These are phyloP conservation scores for Claviceps sp. DNA, from an alignment of 2,329 filamentous ascomycete genomes.

Conservation along the genomic window DNA sequence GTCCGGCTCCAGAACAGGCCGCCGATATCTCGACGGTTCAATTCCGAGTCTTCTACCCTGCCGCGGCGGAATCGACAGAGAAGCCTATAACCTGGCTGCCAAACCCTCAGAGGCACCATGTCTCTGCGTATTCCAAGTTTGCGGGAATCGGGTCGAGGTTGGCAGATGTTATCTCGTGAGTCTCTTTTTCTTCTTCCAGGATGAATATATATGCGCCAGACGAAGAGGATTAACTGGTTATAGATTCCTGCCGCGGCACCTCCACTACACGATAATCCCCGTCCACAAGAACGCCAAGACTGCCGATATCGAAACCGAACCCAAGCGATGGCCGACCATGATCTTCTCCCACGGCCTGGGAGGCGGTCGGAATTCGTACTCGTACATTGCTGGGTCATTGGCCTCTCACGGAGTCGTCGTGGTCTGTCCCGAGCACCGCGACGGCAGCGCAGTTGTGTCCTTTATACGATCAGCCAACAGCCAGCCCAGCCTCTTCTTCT, in stretches of 20 bases:
- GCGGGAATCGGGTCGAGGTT: constrained; percentile 49
- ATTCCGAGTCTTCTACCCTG: constrained; percentile 74
- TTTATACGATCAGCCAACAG: constrained; percentile 50
- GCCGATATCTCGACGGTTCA: constrained; percentile 56
- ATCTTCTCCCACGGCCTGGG: constrained; percentile 80
- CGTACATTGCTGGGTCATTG: constrained; percentile 64
- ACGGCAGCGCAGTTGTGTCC: constrained; percentile 65
- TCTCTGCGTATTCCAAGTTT: constrained; percentile 66
- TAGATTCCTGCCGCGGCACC: constrained; percentile 54
- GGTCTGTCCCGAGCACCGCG: constrained; percentile 69
- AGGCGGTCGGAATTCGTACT: constrained; percentile 72
- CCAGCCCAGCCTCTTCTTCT: constrained; percentile 17
- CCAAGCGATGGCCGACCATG: constrained; percentile 61
- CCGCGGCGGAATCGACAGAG: constrained; percentile 35
- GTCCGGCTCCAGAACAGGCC: constrained; percentile 38
- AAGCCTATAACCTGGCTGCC: constrained; percentile 65
- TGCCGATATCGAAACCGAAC: constrained; percentile 36
- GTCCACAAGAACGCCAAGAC: constrained; percentile 58
- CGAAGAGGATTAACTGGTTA: neutral
- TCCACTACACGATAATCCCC: constrained; percentile 62
- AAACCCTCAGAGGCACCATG: constrained; percentile 57
- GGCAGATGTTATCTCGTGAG: constrained; percentile 47
- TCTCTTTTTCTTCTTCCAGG: constrained; percentile 5
- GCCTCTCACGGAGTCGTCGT: constrained; percentile 73
- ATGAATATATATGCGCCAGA: neutral